Evolutionary conservation across 2,329 filamentous ascomycete species (phyloP), one percentile per base, ranked within the genome.

Genomic region (Nothophoma quercina): DNA sequence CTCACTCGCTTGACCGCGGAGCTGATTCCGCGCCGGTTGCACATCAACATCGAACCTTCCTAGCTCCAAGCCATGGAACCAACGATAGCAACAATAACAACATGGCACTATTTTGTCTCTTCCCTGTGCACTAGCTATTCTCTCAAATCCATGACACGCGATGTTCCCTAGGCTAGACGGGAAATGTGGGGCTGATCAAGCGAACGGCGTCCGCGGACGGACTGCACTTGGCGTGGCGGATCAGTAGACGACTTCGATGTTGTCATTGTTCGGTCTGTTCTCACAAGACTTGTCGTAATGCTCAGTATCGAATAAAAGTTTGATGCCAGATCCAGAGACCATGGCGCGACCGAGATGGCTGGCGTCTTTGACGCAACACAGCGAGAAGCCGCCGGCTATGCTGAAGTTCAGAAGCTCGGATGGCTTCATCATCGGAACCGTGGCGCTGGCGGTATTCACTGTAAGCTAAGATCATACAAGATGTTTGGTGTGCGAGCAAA

Each of bases 371-470:
- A 71, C 67, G 32, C 68, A 71, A 32, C 66, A 67, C 30, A 62
- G 67, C 36, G 41, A 53, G 1, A 63, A 69, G 4, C 69, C 68
- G 19, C 71, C 72, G 2, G 66, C 52, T 19, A 56, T 73, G 55
- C 58, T 75, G 40, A 64, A 65, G 32, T 62, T 58, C 23, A 66
- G 72, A 36, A 73, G 70, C 39, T 71, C 68, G 1, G 63, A 74
- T 33, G 58, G 47, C 1, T 74, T 75, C 41, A 72, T 75, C 22
- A 65, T 70, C 23, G 60, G 60, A 2, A 74, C 72, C 4, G 61
- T 74, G 2, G 53, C 69, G 13, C 62, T 75, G 33, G 72, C 72
- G 21, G 68, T 74, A 1, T 75, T 75, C 19, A 74, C 72, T 25
- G 72, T 74, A 59, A 33, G 66, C 60, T 10, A 3, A 12, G 28